Evolutionary conservation across 371 early-diverging fungal species (phyloP), one percentile per base, ranked within the genome.

Genomic region (Mucor lusitanicus): DNA sequence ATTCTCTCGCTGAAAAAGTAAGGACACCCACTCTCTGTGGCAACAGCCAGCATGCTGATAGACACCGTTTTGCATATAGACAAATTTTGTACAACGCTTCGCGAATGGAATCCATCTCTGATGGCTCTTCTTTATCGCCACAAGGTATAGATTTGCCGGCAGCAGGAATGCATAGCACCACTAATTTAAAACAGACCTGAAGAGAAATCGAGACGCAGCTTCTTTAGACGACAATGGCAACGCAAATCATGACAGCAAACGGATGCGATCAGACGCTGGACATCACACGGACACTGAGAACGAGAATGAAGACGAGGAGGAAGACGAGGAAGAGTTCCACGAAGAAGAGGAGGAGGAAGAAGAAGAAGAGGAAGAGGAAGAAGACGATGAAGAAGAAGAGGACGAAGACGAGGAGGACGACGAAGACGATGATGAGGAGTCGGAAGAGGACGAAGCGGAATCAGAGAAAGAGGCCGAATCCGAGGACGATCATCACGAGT

Each of bases 1-100:
- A 81, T 85, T 21, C 46, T 56, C 28, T 85, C 85, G 0, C 50
- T 85, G 58, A 74, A 77, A 61, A 85, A 85, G 83, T 83, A 81
- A 67, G 11, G 13, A 9, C 21, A 27, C 37, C 25, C 55, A 1
- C 1, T 7, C 33, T 33, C 9, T 28, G 40, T 54, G 19, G 28
- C 56, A 17, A 8, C 48, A 75, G 66, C 35, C 69, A 75, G 13
- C 17, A 28, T 54, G 27, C 54, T 54, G 21, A 50, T 23, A 4
- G 40, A 21, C 46, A 19, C 46, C 17, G 12, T 35, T 46, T 46
- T 46, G 46, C 46, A 46, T 46, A 46, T 46, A 75, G 76, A 63
- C 73, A 75, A 42, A 69, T 75, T 32, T 53, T 67, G 40, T 70
- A 64, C 54, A 75, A 72, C 42, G 76, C 73, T 15, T 32, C 28